Evolutionary conservation across 805 yeast species (phyloP), one percentile per base, ranked within the genome.

Genomic region (Candida awuae): DNA sequence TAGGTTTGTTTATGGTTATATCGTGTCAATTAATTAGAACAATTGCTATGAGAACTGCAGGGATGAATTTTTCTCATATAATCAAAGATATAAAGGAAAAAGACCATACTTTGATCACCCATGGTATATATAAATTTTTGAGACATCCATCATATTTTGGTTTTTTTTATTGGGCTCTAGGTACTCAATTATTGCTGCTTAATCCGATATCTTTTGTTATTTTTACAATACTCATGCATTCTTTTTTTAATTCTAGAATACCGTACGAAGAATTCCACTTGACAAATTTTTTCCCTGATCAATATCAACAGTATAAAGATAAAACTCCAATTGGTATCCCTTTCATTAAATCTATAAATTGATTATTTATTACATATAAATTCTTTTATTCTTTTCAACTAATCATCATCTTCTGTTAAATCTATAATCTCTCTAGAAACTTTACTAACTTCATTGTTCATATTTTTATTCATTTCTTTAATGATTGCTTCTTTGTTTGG

Each of bases 131-230:
- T 58, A 42, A 66, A 1, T 46, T 60, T 19, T 61, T 74, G 13
- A 68, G 98, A 44, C 98, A 92, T 57, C 98, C 98, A 6, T 80
- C 94, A 34, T 92, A 92, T 59, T 71, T 77, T 29, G 98, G 97
- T 0, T 92, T 83, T 57, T 88, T 77, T 54, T 77, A 86, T 75
- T 92, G 97, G 97, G 90, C 94, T 12, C 48, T 88, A 4, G 97
- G 97, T 0, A 68, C 86, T 1, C 95, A 90, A 55, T 18, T 92
- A 33, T 47, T 80, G 43, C 59, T 90, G 41, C 60, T 75, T 32
- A 92, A 87, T 59, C 77, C 83, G 6, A 33, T 85, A 0, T 68
- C 86, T 1, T 51, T 73, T 2, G 35, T 66, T 1, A 63, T 69
- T 0, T 92, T 87, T 44, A 51, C 67, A 0, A 46, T 59, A n/a